A percentile compares a stretch with the other conserved stretches of the same genome.
Evolutionary conservation across 257 asterid species (phyloP).

Genomic region (Henckelia pumila): DNA sequence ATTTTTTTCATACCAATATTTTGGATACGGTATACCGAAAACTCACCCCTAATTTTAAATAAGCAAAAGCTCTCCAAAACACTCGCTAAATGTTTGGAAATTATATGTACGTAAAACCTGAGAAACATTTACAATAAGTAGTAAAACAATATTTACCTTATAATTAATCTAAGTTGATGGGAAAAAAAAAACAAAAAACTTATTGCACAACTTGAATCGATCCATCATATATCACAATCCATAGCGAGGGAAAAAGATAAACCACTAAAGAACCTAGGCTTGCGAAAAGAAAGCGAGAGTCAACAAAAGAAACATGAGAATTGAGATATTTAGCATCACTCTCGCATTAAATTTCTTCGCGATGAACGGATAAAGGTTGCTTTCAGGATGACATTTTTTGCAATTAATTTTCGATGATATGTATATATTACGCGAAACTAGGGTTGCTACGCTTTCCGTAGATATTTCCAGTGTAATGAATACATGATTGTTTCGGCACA

Average conservation of each 20-base stretch:
- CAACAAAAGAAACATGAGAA: slow-evolving; percentile 24
- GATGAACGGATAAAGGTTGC: slow-evolving; percentile 25
- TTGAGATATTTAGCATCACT: slow-evolving; percentile 26
- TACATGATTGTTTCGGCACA: neutral
- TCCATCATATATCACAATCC: neutral
- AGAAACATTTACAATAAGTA: too few relatives aligned
- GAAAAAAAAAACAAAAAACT: too few relatives aligned
- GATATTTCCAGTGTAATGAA: slow-evolving; percentile 25
- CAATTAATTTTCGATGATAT: slow-evolving; percentile 35
- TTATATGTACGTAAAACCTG: too few relatives aligned
- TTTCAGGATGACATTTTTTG: slow-evolving; percentile 19
- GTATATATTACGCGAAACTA: slow-evolving; percentile 22
- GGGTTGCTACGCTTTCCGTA: slow-evolving; percentile 26
- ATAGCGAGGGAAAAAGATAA: neutral
- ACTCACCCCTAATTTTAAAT: too few relatives aligned
- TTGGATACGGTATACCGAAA: too few relatives aligned
- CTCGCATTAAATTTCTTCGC: slow-evolving; percentile 18
- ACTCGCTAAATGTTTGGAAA: too few relatives aligned
- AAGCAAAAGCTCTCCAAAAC: too few relatives aligned
- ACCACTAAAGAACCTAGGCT: neutral
- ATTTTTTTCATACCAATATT: too few relatives aligned
- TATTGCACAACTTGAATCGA: too few relatives aligned
- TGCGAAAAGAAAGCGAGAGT: neutral
- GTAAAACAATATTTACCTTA: too few relatives aligned
- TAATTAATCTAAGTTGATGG: too few relatives aligned